A percentile compares a stretch with the other conserved stretches of the same genome.
Evolutionary conservation across 129 eudicot genomes (phyloP).

Genomic region (Cynara cardunculus): DNA sequence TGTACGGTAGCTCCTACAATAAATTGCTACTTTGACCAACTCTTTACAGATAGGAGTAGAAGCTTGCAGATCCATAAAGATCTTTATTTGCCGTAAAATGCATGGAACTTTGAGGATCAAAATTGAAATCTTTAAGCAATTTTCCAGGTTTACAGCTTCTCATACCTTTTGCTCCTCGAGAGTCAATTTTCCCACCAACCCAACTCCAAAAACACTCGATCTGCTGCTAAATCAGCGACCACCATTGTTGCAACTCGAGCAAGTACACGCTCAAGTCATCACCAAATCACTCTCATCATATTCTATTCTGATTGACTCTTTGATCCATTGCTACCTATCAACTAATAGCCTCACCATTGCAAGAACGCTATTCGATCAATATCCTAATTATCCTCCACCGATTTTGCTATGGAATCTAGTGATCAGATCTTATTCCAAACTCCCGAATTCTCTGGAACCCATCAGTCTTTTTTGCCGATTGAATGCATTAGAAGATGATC

Average conservation of each 20-base stretch:
- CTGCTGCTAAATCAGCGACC: slow-evolving; percentile 55
- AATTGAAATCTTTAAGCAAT: background rate
- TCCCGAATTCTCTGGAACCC: slow-evolving; percentile 46
- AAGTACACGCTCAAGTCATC: slow-evolving; percentile 67
- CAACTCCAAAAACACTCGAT: slow-evolving; percentile 31
- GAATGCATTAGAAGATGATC: slow-evolving; percentile 14
- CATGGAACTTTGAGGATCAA: slow-evolving; percentile 11
- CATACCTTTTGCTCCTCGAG: slow-evolving; percentile 24
- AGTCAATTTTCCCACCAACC: slow-evolving; percentile 28
- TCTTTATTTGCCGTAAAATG: slow-evolving; percentile 22
- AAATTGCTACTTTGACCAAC: background rate
- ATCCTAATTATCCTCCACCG: slow-evolving; percentile 51
- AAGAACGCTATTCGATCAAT: slow-evolving; percentile 44
- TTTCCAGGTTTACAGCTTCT: slow-evolving; percentile 17
- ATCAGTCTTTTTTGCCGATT: slow-evolving; percentile 44
- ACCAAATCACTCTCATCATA: slow-evolving; percentile 41
- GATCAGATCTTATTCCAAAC: slow-evolving; percentile 65
- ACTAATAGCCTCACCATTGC: slow-evolving; percentile 34
- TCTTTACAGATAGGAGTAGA: background rate
- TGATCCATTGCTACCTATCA: slow-evolving; percentile 70
- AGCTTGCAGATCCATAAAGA: background rate
- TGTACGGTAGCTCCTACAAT: background rate
- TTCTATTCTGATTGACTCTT: slow-evolving; percentile 44
- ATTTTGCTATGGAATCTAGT: slow-evolving; percentile 65
- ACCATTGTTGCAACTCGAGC: slow-evolving; percentile 41